Base-by-base conservation (phyloP, 2,329 filamentous ascomycete species). In the Aspergillus pseudoglaucus region DNA sequence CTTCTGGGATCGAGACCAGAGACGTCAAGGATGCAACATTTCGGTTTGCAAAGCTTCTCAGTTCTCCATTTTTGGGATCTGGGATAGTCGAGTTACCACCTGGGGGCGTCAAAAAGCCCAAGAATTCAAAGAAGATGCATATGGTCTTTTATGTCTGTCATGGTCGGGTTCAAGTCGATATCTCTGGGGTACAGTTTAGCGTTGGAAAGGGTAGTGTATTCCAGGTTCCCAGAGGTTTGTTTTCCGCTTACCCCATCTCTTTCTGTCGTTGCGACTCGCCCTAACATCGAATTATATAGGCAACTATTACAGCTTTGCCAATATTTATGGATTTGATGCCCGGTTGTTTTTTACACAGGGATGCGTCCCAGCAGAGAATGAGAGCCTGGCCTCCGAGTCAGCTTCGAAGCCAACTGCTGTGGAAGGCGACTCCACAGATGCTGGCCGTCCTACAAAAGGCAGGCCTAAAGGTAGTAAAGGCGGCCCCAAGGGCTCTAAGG, bases 41-140 rank as follows among this genome's bases (percentile, higher is more conserved):
- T 76, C 81, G 82, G 48, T 97, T 95, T 64, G 87, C 88, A 30
- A 97, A 96, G 73, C 86, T 91, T 51, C 79, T 94, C 48, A 88
- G 83, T 23, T 75, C 87, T 52, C 83, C 86, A 0, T 97, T 95
- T 68, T 88, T 97, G 67, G 90, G 90, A 30, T 85, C 87, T 8
- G 93, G 93, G 14, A 80, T 97, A 45, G 87, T 98, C 33, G 91
- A 97, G 60, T 74, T 98, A 44, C 88, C 89, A 5, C 84, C 88
- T 0, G 85, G 86, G 2, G 83, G 87, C 27, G 82, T 87, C 63
- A 98, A 98, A 75, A 82, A 84, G 57, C 81, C 85, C 43, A 97
- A 97, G 77, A 97, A 96, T 69, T 87, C 87, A 32, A 80, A 91
- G 53, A 90, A 87, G 72, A 97, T 96, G 88, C 90, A 96, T 64